phyloP scores from a whole-genome alignment of 139 green algal genomes.

The Closterium sp. region DNA sequence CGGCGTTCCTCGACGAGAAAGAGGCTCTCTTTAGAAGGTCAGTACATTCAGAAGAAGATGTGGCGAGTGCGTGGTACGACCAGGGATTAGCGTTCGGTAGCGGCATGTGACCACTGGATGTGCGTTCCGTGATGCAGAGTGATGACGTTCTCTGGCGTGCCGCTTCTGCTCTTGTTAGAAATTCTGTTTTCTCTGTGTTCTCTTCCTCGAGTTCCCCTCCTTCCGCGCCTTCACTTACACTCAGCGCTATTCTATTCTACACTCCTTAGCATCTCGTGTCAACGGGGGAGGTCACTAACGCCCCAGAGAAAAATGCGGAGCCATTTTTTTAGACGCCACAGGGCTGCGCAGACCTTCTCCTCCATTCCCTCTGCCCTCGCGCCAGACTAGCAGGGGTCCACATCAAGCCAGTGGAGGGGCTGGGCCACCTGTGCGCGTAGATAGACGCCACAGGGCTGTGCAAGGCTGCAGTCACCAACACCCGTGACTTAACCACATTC shows the following conservation, averaged over 20 bases:
- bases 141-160: neutral
- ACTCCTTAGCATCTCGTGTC: neutral
- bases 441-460: too few relatives aligned
- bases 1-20: constrained; percentile 66
- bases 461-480: constrained; percentile 86
- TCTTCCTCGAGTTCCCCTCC: neutral
- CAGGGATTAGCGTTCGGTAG: neutral
- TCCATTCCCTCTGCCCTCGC: neutral
- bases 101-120: neutral
- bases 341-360: too few relatives aligned
- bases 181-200: neutral
- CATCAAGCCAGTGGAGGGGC: constrained; percentile 52
- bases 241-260: neutral
- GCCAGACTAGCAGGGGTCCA: neutral
- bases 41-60: too few relatives aligned
- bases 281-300: too few relatives aligned
- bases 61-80: neutral
- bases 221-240: neutral
- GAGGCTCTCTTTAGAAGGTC: constrained; percentile 64
- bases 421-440: constrained; percentile 67
- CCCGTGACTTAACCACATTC: too few relatives aligned
- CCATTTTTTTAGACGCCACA: too few relatives aligned
- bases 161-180: neutral
- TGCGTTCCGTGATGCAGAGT: neutral
- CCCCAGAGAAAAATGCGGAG: too few relatives aligned